Percentiles rank a stretch among this genome's conserved stretches.
Evolutionary conservation across 1,139 yeast species (phyloP).

Genomic region (Trichomonascaceae sp.): DNA sequence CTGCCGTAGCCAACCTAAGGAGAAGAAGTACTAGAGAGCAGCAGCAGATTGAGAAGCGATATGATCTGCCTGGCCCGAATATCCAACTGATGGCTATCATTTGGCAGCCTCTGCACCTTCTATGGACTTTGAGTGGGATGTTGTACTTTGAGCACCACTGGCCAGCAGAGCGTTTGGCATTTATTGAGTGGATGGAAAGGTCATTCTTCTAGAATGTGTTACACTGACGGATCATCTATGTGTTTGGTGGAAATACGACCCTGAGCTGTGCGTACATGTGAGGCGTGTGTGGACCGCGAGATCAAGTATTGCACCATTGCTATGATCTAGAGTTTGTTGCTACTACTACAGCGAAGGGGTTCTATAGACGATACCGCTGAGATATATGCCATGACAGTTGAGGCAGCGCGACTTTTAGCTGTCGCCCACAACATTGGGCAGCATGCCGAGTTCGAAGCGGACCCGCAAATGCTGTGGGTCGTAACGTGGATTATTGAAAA

Average conservation of each 20-base stretch:
- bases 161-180: too few species aligned
- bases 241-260: constrained; percentile 28
- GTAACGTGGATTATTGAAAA: constrained; percentile 24
- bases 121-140: too few species aligned
- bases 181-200: too few species aligned
- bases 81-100: too few species aligned
- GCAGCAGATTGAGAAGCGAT: too few species aligned
- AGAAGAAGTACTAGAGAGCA: too few species aligned
- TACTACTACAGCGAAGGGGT: constrained; percentile 23
- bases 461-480: constrained; percentile 25
- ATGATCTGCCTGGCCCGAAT: too few species aligned
- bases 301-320: constrained; percentile 28
- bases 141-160: too few species aligned
- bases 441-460: constrained; percentile 22
- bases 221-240: too few species aligned
- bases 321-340: constrained; percentile 32
- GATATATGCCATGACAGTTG: constrained; percentile 19
- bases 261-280: constrained; percentile 23
- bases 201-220: too few species aligned
- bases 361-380: constrained; percentile 24
- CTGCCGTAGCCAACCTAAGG: too few species aligned
- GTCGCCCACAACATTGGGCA: constrained; percentile 24
- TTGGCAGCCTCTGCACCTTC: too few species aligned
- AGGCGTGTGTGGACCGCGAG: constrained; percentile 22
- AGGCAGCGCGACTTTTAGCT: constrained; percentile 22